Evolutionary conservation across 2,329 filamentous ascomycete species (phyloP).

Genomic region (Ophiocordyceps polyrhachis-furcata): DNA sequence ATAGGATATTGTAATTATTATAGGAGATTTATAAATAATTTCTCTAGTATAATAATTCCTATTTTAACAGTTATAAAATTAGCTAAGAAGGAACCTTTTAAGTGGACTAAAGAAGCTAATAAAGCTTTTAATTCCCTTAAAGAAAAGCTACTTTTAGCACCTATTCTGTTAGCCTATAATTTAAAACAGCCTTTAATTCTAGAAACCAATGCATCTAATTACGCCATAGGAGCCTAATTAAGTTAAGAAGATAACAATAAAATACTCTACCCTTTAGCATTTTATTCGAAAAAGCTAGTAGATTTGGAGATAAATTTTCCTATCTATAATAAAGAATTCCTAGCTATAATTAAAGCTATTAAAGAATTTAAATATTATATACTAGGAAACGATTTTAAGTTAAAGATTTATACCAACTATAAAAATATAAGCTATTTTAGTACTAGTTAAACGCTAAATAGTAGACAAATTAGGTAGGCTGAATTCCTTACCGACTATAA

Average conservation of each 20-base stretch:
- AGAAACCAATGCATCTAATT: background rate
- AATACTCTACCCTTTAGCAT: slow-evolving; percentile 3
- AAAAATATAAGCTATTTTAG: slow-evolving; percentile 5
- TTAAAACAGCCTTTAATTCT: background rate
- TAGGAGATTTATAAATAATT: background rate
- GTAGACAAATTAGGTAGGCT: background rate
- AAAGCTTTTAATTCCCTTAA: background rate
- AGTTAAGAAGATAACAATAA: slow-evolving; percentile 3
- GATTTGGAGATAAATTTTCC: slow-evolving; percentile 7
- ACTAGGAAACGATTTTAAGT: slow-evolving; percentile 3
- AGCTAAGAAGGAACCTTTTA: background rate
- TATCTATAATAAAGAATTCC: slow-evolving; percentile 9
- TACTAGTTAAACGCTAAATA: background rate
- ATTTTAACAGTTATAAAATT: background rate
- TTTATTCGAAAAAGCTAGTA: slow-evolving; percentile 4
- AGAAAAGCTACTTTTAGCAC: no score
- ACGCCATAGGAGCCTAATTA: slow-evolving; percentile 1
- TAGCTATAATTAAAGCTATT: slow-evolving; percentile 7
- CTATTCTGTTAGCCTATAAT: no score
- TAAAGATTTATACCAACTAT: slow-evolving; percentile 7
- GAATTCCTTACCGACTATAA: background rate
- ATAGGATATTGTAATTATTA: background rate
- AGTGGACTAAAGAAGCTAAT: background rate
- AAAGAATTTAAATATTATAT: slow-evolving; percentile 9
- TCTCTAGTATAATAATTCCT: background rate